phyloP scores from a whole-genome alignment of 441 rosid species.

The Pelargonium fulgidum region DNA sequence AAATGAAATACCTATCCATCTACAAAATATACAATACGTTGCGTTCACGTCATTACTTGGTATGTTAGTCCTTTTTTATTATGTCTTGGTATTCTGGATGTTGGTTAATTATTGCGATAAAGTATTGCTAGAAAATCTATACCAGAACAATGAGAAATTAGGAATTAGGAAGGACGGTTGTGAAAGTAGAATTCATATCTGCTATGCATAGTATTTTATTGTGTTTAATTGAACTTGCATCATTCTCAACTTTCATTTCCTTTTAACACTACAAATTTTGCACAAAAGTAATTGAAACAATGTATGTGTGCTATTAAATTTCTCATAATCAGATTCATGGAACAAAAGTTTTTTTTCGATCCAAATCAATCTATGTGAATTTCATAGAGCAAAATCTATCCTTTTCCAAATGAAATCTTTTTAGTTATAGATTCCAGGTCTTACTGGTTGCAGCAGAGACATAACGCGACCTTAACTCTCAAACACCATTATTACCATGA shows the following conservation, averaged over 20 bases:
- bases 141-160: too few species aligned
- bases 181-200: too few species aligned
- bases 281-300: neutral
- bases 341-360: neutral
- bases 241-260: neutral
- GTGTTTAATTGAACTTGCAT: neutral
- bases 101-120: too few species aligned
- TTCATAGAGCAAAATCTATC: neutral
- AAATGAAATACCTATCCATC: slow-evolving; percentile 89
- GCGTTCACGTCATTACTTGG: slow-evolving; percentile 94
- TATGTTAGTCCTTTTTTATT: slow-evolving; percentile 27
- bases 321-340: neutral
- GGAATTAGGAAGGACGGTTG: too few species aligned
- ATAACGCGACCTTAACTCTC: neutral
- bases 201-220: neutral
- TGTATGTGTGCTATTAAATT: neutral
- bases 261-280: neutral
- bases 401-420: neutral
- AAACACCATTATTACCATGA: neutral
- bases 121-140: too few species aligned
- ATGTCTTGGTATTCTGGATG: neutral
- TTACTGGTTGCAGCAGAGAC: neutral
- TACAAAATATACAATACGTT: slow-evolving; percentile 79
- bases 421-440: neutral
- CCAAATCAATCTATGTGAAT: neutral